These are phyloP conservation scores for Guyanaporus albipodus DNA, from an alignment of 768 basidiomycete genomes.

Conservation along the genomic window DNA sequence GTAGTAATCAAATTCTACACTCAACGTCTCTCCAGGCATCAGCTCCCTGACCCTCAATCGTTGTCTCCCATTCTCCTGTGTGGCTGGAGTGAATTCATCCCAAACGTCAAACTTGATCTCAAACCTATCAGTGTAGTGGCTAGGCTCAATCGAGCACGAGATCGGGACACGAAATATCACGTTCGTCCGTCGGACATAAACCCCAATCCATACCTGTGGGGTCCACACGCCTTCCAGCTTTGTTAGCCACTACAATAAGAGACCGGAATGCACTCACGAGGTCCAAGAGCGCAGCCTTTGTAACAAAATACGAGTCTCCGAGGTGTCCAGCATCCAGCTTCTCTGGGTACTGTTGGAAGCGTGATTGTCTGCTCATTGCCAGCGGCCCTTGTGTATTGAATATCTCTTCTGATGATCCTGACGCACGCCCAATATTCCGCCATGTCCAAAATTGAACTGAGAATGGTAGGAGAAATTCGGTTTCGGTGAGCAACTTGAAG, in stretches of 20 bases:
- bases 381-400: not conserved
- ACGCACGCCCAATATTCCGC: not conserved
- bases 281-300: not conserved
- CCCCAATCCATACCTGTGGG: no score
- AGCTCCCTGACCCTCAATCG: not conserved
- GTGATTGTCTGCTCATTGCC: not conserved
- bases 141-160: no score
- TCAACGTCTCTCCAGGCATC: not conserved
- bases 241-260: no score
- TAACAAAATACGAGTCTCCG: not conserved
- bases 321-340: not conserved
- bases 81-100: not conserved
- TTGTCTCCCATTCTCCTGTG: not conserved
- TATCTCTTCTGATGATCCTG: not conserved
- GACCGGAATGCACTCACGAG: no score
- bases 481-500: not conserved
- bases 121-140: no score
- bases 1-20: not conserved
- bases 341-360: not conserved
- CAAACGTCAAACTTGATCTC: not conserved
- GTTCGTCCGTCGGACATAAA: no score
- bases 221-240: no score
- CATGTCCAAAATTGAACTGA: not conserved
- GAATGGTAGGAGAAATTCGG: not conserved
- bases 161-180: no score